These are phyloP conservation scores for Solanum ossicruentum DNA, from an alignment of 257 asterid genomes.

Conservation along the genomic window DNA sequence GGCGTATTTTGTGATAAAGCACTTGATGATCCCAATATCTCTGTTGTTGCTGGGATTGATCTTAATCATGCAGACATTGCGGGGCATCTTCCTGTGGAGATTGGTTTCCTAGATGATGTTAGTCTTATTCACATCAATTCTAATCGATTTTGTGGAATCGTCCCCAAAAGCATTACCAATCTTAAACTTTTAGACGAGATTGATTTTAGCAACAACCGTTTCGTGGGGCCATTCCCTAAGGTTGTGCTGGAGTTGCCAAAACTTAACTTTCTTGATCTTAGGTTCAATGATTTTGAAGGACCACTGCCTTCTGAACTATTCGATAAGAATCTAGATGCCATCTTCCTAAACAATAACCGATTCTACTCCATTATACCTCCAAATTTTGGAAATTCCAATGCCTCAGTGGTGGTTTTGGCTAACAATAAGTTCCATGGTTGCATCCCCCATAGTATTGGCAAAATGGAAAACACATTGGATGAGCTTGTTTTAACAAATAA, in stretches of 20 bases:
- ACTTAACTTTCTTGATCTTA: conserved; percentile 56
- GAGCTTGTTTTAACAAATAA: conserved; percentile 35
- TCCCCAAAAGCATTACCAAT: conserved; percentile 39
- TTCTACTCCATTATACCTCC: conserved; percentile 44
- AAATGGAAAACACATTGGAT: conserved; percentile 47
- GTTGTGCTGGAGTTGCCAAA: conserved; percentile 39
- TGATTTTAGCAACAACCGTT: conserved; percentile 81
- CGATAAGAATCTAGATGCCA: conserved; percentile 37
- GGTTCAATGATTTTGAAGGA: conserved; percentile 90
- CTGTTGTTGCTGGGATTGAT: conserved; percentile 79
- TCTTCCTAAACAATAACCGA: conserved; percentile 53
- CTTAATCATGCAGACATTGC: conserved; percentile 74
- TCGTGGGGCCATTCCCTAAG: conserved; percentile 69
- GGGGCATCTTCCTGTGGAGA: conserved; percentile 71
- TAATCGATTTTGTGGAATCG: conserved; percentile 69
- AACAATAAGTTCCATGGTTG: conserved; percentile 52
- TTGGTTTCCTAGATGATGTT: conserved; percentile 50
- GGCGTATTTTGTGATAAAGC: conserved; percentile 63
- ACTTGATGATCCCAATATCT: conserved; percentile 29
- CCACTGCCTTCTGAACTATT: conserved; percentile 29
- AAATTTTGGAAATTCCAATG: conserved; percentile 57
- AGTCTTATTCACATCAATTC: conserved; percentile 71
- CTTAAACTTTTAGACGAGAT: conserved; percentile 44
- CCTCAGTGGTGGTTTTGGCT: conserved; percentile 52
- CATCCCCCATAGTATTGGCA: conserved; percentile 56